Evolutionary conservation across 257 asterid species (phyloP).

Genomic region (Solanum clarkiae): DNA sequence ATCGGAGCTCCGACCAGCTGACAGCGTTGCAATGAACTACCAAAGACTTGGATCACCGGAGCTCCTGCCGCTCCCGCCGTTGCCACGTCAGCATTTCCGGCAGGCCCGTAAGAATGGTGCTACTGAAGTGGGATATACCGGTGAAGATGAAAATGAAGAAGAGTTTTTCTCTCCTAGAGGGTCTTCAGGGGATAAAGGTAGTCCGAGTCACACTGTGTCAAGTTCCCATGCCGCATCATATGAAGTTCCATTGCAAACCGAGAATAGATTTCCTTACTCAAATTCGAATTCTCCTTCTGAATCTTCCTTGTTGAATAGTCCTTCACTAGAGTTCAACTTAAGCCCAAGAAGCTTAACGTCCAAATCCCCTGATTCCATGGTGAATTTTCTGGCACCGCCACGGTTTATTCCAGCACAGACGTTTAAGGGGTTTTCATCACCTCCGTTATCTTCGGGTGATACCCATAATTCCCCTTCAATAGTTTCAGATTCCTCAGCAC

Average conservation of each 20-base stretch:
- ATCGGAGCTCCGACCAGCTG: constrained; percentile 74
- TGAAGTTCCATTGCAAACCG: constrained; percentile 1
- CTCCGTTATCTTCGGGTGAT: constrained; percentile 46
- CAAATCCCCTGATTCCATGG: constrained; percentile 60
- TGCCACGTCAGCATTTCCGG: constrained; percentile 50
- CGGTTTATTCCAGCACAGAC: constrained; percentile 34
- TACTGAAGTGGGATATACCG: not conserved
- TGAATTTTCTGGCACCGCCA: constrained; percentile 51
- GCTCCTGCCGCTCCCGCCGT: constrained; percentile 82
- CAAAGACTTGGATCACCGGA: constrained; percentile 73
- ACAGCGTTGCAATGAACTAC: constrained; percentile 49
- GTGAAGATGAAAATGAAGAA: constrained; percentile 22
- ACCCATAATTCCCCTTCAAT: constrained; percentile 41
- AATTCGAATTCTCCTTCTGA: constrained; percentile 40
- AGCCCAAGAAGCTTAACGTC: constrained; percentile 59
- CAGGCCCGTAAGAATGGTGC: constrained; percentile 7
- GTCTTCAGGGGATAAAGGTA: constrained; percentile 32
- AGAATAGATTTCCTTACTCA: constrained; percentile 11
- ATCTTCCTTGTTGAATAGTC: constrained; percentile 44
- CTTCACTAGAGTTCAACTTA: constrained; percentile 39
- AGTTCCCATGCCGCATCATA: not conserved
- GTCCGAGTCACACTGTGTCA: constrained; percentile 7
- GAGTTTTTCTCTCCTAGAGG: constrained; percentile 68
- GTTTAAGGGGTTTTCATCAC: constrained; percentile 11
- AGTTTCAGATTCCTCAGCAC: constrained; percentile 34